Base-by-base conservation (phyloP, 2,329 filamentous ascomycete species). In the Fusarium incarnatum region DNA sequence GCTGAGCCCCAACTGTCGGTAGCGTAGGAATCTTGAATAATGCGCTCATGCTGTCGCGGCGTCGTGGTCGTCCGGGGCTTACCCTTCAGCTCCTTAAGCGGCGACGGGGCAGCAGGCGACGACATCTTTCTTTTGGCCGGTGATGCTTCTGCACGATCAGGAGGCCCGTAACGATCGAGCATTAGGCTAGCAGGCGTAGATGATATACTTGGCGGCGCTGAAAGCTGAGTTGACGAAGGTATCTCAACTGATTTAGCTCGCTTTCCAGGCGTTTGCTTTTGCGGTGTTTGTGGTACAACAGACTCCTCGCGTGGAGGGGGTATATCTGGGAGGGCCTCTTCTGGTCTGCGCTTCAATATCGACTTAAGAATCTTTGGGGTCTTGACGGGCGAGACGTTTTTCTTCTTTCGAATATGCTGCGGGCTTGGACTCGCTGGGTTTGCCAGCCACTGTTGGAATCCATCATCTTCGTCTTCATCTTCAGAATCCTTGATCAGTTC, bases 21-120 rank as follows among this genome's bases (percentile, higher is more conserved):
- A 20, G 79, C 81, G 68, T 80, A 85, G 11, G 84, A 84, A 60
- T 86, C 84, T 53, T 84, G 77, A 22, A 86, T 81, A 4, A 82
- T 79, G n/a, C 82, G 65, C 9, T 79, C 70, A 22, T 70, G 60
- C 13, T 60, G 62, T 34, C 68, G 68, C 10, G 67, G 68, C 6
- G 71, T 70, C 8, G 48, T 64, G 8, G 70, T 28, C 6, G 68
- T 74, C 32, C 71, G 72, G 1, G 71, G 59, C 41, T 71, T 67
- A 5, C 74, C 76, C 4, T 69, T 60, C 8, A 74, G 54, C 53
- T 73, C 64, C 23, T 69, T 73, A 12, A 72, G 66, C 18, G 73
- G 67, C 5, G 74, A 73, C 13, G 52, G 60, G 7, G 72, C 67
- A 2, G 61, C 73, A 11, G 70, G 64, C 2, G 77, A 68, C 12